Base-by-base conservation (phyloP, 345 rosid genomes). In the Syzygium jambos region DNA sequence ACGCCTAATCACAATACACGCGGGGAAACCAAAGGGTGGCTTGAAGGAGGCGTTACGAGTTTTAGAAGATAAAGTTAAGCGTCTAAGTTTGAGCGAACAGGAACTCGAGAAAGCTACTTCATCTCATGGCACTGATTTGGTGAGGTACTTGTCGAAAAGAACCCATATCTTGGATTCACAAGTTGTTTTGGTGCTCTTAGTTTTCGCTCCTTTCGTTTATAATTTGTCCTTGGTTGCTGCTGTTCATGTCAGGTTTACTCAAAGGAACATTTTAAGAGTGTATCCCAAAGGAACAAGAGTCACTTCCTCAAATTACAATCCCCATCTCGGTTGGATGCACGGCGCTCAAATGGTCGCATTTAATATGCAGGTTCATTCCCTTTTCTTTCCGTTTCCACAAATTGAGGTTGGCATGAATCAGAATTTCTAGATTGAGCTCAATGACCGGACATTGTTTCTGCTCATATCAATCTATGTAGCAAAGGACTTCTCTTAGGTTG, bases 291-390 rank as follows among this genome's bases (percentile, higher is more conserved):
- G 98, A 61, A 95, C 92, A 77, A 93, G 99, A 88, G 90, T 98
- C 77, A 88, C 93, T 88, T 98, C 99, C n/a, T 94, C 99, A 38
- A 98, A 98, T 89, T 98, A 93, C 90, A 93, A 96, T 87, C 99
- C 99, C 9, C 92, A 92, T 51, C 86, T 94, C 21, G 99, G 98
- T 53, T 98, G 99, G 99, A 95, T 92, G 91, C 99, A 96, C n/a
- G 99, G 99, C 43, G 99, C 99, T 85, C 99, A 98, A 91, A 98
- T 98, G 99, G 93, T 98, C 88, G 99, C 99, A 86, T 97, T 97
- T 87, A 97, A 97, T 85, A 97, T 95, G 98, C 98, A 95, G 96
- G 98, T 94, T 86, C 78, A 63, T 41, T 54, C 41, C 57, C n/a
- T 46, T 23, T 65, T 30, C 87, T 30, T 14, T 49, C 34, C 83